Evolutionary conservation across 177 flowering plant species (phyloP), one percentile per base, ranked within the genome.

Genomic region (Tripterygium wilfordii): DNA sequence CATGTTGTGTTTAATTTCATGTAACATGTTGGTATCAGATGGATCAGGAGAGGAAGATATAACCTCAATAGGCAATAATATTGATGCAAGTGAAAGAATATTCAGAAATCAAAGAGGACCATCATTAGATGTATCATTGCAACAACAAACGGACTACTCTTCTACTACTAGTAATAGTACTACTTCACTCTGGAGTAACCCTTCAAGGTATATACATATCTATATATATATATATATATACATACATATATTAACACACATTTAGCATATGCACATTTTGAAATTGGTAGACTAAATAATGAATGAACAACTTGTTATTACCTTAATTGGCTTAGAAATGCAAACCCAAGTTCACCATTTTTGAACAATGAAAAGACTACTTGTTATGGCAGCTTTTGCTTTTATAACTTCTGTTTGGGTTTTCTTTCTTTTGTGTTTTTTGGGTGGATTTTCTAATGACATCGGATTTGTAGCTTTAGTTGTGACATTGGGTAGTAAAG

Each of bases 31-130:
- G n/a, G n/a, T n/a, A 64, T 81, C 88, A 29, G 94, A 85, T 63
- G 86, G 88, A 17, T 85, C 86, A 9, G 88, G 86, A 31, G 94
- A 82, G 27, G 94, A 85, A 48, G 92, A 79, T 21, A 36, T 71
- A 10, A 53, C 70, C 20, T 67, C 63, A 15, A 48, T 63, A 9
- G 65, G 71, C 19, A 58, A 56, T 26, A 53, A n/a, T 12, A 29
- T 22, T 24, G 55, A 42, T 2, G 42, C 23, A 9, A 28, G 52
- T 16, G 28, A 50, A 3, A 45, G 55, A 20, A 56, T 46, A 39
- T 53, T 62, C 13, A 10, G 60, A 18, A 72, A 74, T 42, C 78
- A 65, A 37, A 60, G 78, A 59, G 79, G 70, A 9, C 53, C 57
- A 15, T 58, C 81, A n/a, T n/a, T n/a, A 36, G 79, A 69, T 50